phyloP scores from a whole-genome alignment of 192 early-diverging fungal genomes.

The Geranomyces michiganensis region DNA sequence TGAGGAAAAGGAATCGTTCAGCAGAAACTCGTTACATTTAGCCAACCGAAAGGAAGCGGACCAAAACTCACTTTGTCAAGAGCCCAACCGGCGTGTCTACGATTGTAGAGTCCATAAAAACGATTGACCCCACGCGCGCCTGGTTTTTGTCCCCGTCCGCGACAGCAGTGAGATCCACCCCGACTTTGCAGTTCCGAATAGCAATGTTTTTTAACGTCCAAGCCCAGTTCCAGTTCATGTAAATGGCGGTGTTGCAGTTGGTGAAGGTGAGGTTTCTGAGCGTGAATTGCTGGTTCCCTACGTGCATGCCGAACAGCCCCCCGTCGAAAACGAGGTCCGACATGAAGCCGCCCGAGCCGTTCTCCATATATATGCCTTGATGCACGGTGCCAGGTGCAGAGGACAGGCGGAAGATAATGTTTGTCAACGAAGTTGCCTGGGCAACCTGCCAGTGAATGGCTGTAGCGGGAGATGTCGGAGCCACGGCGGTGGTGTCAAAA shows the following conservation, averaged over 20 bases:
- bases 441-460: slow-evolving; percentile 52
- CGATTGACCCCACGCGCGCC: slow-evolving; percentile 35
- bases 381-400: slow-evolving; percentile 22
- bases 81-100: slow-evolving; percentile 26
- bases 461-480: slow-evolving; percentile 27
- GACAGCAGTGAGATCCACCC: slow-evolving; percentile 40
- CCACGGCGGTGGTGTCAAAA: slow-evolving; percentile 38
- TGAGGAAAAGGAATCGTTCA: neutral
- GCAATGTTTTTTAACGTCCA: slow-evolving; percentile 46
- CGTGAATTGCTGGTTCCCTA: slow-evolving; percentile 53
- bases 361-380: slow-evolving; percentile 53
- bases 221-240: slow-evolving; percentile 50
- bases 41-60: neutral
- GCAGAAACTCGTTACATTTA: neutral
- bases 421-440: slow-evolving; percentile 45
- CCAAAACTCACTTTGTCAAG: slow-evolving; percentile 4
- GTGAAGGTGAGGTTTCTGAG: slow-evolving; percentile 41
- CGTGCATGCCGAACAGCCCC: slow-evolving; percentile 43
- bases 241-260: slow-evolving; percentile 38
- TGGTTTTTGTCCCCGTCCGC: slow-evolving; percentile 19
- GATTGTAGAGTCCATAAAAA: slow-evolving; percentile 44
- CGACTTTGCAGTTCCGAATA: slow-evolving; percentile 42
- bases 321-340: slow-evolving; percentile 47
- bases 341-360: slow-evolving; percentile 54
- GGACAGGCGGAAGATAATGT: slow-evolving; percentile 41